phyloP scores from a whole-genome alignment of 1,284 basidiomycete species.

The Apiotrichum siamense region DNA sequence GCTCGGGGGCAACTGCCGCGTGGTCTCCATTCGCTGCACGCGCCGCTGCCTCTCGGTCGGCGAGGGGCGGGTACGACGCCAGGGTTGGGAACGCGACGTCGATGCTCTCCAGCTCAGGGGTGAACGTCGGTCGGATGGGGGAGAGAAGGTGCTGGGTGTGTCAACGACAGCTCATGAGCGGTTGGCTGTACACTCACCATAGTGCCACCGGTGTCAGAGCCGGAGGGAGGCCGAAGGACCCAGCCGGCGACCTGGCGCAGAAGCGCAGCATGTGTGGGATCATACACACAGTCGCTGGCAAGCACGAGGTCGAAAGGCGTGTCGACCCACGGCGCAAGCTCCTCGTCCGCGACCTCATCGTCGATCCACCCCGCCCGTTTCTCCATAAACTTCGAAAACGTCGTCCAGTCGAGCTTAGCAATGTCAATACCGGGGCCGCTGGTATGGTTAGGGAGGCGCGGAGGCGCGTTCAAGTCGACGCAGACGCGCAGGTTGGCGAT shows the following conservation, averaged over 20 bases:
- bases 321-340: slow-evolving; percentile 17
- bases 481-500: slow-evolving; percentile 68
- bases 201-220: slow-evolving; percentile 34
- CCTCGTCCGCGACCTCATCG: slow-evolving; percentile 14
- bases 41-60: slow-evolving; percentile 19
- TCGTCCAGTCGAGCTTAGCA: slow-evolving; percentile 64
- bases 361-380: background rate
- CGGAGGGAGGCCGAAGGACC: slow-evolving; percentile 35
- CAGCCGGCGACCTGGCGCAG: slow-evolving; percentile 39
- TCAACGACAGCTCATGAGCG: background rate
- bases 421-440: slow-evolving; percentile 46
- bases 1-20: slow-evolving; percentile 4
- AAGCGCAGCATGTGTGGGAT: slow-evolving; percentile 43
- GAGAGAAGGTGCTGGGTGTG: slow-evolving; percentile 41
- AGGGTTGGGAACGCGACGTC: slow-evolving; percentile 37
- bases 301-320: slow-evolving; percentile 44
- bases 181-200: slow-evolving; percentile 27
- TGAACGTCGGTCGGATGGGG: slow-evolving; percentile 45
- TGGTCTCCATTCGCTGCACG: background rate
- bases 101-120: slow-evolving; percentile 44
- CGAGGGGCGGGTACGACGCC: slow-evolving; percentile 25
- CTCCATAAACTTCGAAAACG: slow-evolving; percentile 46
- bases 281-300: slow-evolving; percentile 47
- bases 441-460: slow-evolving; percentile 4
- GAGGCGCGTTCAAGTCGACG: slow-evolving; percentile 57